Conservation (phyloP, 1,284 basidiomycete species). For the Cutaneotrichosporon dermatis region DNA sequence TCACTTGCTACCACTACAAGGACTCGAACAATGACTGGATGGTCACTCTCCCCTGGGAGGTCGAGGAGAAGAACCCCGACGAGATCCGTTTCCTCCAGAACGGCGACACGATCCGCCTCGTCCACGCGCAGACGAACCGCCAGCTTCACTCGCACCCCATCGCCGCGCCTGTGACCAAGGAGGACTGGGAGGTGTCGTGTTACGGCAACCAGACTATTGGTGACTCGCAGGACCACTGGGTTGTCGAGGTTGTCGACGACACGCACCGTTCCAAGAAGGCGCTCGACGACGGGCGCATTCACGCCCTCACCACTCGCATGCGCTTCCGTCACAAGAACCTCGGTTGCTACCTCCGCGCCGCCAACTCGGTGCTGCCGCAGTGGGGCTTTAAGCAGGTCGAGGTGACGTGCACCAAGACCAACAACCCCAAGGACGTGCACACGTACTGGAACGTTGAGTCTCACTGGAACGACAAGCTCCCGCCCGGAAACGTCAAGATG, state of each 20-base stretch:
- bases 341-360: constrained; percentile 86
- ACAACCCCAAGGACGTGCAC: constrained; percentile 74
- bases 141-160: constrained; percentile 92
- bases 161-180: constrained; percentile 82
- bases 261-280: constrained; percentile 60
- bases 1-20: constrained; percentile 99
- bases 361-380: constrained; percentile 83
- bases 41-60: constrained; percentile 69
- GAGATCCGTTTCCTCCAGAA: constrained; percentile 66
- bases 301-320: constrained; percentile 83
- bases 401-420: constrained; percentile 86
- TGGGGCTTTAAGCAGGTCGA: constrained; percentile 99
- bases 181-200: constrained; percentile 85
- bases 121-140: constrained; percentile 73
- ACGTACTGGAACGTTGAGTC: constrained; percentile 98
- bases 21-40: constrained; percentile 95
- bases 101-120: constrained; percentile 74
- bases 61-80: constrained; percentile 57
- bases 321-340: constrained; percentile 73
- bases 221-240: constrained; percentile 86
- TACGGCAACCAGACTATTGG: constrained; percentile 86
- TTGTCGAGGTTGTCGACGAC: constrained; percentile 92
- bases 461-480: constrained; percentile 89
- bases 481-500: constrained; percentile 71
- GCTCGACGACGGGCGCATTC: constrained; percentile 63